Evolutionary conservation across 108 stramenopile species (phyloP).

Genomic region (Nitzschia putrida): DNA sequence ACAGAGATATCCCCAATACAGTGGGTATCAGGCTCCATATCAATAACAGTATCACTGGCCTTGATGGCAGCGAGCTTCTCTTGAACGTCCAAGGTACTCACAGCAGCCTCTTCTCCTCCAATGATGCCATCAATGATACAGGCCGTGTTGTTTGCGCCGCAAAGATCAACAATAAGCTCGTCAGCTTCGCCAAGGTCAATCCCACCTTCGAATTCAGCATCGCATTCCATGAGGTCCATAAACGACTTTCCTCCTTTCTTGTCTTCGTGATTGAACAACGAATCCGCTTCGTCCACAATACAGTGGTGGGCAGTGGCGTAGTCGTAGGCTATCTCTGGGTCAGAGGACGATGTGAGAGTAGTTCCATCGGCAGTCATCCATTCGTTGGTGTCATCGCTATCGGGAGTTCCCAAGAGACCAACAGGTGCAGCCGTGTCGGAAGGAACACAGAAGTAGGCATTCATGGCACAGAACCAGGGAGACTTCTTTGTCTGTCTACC

Average conservation of each 20-base stretch:
- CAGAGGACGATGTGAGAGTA: neutral
- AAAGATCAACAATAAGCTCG: neutral
- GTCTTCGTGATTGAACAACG: neutral
- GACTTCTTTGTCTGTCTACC: too few species aligned
- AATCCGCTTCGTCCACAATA: neutral
- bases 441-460: neutral
- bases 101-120: neutral
- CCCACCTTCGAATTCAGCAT: neutral
- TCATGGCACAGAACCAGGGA: too few species aligned
- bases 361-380: neutral
- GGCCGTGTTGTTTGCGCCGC: neutral
- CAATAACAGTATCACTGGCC: too few species aligned
- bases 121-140: neutral
- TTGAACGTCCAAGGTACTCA: too few species aligned
- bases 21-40: too few species aligned
- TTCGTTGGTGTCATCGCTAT: neutral
- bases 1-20: too few species aligned
- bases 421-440: neutral
- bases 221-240: neutral
- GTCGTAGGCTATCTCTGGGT: neutral
- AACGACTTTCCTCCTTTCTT: neutral
- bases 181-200: neutral
- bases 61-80: too few species aligned
- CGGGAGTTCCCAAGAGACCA: slow-evolving; percentile 5
- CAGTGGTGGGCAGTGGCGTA: slow-evolving; percentile 11